Percentiles rank a stretch among this genome's conserved stretches.
phyloP scores from a whole-genome alignment of 148 eudicot species.

The Agrostemma githago region DNA sequence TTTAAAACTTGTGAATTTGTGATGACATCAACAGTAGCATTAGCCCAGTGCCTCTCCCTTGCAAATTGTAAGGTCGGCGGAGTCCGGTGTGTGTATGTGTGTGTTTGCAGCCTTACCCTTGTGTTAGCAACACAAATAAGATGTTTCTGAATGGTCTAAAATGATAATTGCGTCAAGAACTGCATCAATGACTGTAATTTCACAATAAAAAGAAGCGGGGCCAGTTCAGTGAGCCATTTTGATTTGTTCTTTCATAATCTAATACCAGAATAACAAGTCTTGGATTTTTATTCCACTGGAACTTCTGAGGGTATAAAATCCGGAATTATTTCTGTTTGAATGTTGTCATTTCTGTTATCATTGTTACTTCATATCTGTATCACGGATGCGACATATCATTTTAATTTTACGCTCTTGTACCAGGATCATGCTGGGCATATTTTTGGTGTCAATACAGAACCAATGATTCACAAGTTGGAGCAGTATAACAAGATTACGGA shows the following conservation, averaged over 20 bases:
- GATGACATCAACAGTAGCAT: background rate
- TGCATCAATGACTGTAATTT: too few species aligned
- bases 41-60: too few species aligned
- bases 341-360: background rate
- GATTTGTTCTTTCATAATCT: too few species aligned
- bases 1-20: background rate
- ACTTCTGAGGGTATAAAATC: background rate
- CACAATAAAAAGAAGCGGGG: too few species aligned
- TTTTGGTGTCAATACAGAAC: conserved; percentile 84
- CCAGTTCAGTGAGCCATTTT: too few species aligned
- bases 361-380: background rate
- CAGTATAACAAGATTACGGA: conserved; percentile 75
- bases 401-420: conserved; percentile 16
- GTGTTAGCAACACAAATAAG: too few species aligned
- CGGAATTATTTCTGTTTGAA: background rate
- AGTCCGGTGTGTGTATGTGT: too few species aligned
- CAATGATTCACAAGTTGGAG: conserved; percentile 86
- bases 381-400: background rate
- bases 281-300: background rate
- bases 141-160: too few species aligned
- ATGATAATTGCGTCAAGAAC: too few species aligned
- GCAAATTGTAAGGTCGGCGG: too few species aligned
- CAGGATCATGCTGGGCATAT: conserved; percentile 99
- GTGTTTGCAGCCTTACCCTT: too few species aligned
- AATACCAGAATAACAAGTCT: too few species aligned